Evolutionary conservation across 225 moss, liverwort and hornwort species (phyloP).

Genomic region (Rhytidiadelphus loreus): DNA sequence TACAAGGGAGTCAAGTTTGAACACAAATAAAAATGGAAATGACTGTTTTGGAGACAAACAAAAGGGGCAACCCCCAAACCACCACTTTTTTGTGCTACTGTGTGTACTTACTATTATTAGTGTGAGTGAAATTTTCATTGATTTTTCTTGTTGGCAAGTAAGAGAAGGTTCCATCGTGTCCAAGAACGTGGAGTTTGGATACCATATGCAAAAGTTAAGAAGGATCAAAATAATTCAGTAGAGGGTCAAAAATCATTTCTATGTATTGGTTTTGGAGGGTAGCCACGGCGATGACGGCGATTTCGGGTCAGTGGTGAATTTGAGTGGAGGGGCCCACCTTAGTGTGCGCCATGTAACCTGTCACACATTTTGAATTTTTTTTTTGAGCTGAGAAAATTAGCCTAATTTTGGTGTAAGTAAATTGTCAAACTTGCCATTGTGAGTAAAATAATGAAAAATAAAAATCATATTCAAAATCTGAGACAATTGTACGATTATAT

Average conservation of each 20-base stretch:
- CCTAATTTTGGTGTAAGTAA: too few species aligned
- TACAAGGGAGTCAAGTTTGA: neutral
- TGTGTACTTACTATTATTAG: neutral
- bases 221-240: neutral
- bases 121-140: fast-evolving
- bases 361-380: too few species aligned
- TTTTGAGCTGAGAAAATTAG: too few species aligned
- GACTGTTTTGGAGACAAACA: neutral
- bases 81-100: neutral
- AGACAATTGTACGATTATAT: neutral
- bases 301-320: fast-evolving
- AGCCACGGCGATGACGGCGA: fast-evolving
- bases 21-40: neutral
- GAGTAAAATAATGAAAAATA: neutral
- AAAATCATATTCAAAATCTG: too few species aligned
- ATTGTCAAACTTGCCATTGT: neutral
- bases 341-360: too few species aligned
- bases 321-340: neutral
- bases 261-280: too few species aligned
- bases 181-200: neutral
- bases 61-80: too few species aligned
- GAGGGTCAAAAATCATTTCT: neutral
- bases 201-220: neutral
- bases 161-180: fast-evolving
- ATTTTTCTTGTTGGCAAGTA: too few species aligned